These are phyloP conservation scores for Lentinula boryana DNA, from an alignment of 768 basidiomycete species.

Conservation along the genomic window DNA sequence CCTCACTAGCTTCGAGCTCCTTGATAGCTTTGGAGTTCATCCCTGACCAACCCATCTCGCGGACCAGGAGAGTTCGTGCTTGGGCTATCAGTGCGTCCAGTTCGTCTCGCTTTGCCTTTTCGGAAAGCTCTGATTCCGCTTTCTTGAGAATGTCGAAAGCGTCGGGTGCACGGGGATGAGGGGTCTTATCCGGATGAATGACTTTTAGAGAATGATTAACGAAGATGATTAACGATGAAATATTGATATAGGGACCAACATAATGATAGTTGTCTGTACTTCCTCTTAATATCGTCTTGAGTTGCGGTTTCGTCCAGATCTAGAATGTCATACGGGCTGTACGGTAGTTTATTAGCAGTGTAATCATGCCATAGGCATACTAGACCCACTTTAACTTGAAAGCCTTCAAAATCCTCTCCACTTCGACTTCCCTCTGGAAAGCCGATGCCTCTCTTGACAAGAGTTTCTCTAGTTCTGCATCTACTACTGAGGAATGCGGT, in stretches of 20 bases:
- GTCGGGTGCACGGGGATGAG: constrained; percentile 82
- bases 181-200: constrained; percentile 98
- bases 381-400: constrained; percentile 89
- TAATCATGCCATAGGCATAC: background rate
- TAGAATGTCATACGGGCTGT: constrained; percentile 90
- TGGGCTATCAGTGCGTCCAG: constrained; percentile 75
- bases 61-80: constrained; percentile 66
- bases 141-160: constrained; percentile 94
- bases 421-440: constrained; percentile 82
- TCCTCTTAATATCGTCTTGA: constrained; percentile 83
- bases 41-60: constrained; percentile 53
- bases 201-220: constrained; percentile 44
- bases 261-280: constrained; percentile 78
- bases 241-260: constrained; percentile 39
- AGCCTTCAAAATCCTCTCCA: constrained; percentile 86
- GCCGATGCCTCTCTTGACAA: constrained; percentile 77
- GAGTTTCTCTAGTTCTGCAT: constrained; percentile 71
- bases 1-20: background rate
- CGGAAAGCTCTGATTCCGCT: constrained; percentile 81
- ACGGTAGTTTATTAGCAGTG: background rate
- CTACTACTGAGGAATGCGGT: constrained; percentile 21
- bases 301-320: constrained; percentile 69
- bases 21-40: constrained; percentile 17
- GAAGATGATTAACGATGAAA: background rate
- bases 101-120: constrained; percentile 74